Evolutionary conservation across 1,139 yeast species (phyloP), one percentile per base, ranked within the genome.

Genomic region (Zygotorulaspora mrakii): DNA sequence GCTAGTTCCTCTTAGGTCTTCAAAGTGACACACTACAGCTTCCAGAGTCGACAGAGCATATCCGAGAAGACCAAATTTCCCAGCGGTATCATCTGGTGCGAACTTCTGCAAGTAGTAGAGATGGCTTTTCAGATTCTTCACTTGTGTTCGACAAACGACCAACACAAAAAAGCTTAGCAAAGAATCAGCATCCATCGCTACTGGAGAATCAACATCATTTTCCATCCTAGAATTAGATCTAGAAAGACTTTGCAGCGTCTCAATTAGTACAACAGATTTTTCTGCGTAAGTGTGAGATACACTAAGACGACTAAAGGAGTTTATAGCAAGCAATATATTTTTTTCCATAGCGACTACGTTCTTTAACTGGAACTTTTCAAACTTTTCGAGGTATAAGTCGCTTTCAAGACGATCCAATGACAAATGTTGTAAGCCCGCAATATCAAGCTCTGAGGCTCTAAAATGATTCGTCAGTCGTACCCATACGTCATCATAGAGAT

Each of bases 31-130:
- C 5, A 87, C 55, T 0, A 87, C 94, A 0, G 91, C 95, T 54
- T 88, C 95, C 33, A 88, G 67, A 8, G 95, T 86, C 38, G 95
- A 82, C 22, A 88, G 52, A 0, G 81, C 73, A 52, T 81, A 82
- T 0, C 84, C 86, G 5, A 68, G 51, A 17, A 71, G 63, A 0
- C 87, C 88, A 7, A 69, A 58, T 26, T 70, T 53, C 6, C 50
- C 71, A 2, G 65, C 53, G 26, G 66, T 67, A 45, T 61, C 73
- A 60, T 40, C 74, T 67, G 63, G 74, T 50, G 80, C 73, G 57
- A 83, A 86, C 37, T 73, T 67, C 45, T 77, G 77, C 35, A 87
- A 70, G 55, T 85, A 86, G 37, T 67, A 71, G 6, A 88, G 55
- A 50, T 84, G 91, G 1, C 78, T 74, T 50, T 77, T 82, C 14